A percentile compares a stretch with the other conserved stretches of the same genome.
Evolutionary conservation across 192 early-diverging fungal genomes (phyloP).

Genomic region (Podochytrium sp.): DNA sequence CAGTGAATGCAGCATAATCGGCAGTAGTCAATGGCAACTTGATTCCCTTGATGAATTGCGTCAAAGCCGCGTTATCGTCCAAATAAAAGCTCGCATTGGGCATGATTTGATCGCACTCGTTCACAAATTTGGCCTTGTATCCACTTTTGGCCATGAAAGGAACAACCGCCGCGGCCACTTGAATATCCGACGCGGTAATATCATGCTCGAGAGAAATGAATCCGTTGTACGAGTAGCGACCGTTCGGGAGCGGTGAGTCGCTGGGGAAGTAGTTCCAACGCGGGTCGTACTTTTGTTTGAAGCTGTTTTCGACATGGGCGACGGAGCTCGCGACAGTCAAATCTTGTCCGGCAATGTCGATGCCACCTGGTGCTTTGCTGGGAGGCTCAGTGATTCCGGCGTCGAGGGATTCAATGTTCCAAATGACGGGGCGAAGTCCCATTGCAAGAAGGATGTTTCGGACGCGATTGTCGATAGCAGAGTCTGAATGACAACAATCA

Average conservation of each 20-base stretch:
- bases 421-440: slow-evolving; percentile 52
- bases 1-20: slow-evolving; percentile 12
- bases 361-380: neutral
- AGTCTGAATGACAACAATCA: no score
- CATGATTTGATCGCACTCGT: slow-evolving; percentile 27
- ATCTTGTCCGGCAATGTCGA: neutral
- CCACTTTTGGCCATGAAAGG: neutral
- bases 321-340: neutral
- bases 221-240: slow-evolving; percentile 16
- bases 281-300: slow-evolving; percentile 15
- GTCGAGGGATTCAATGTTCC: slow-evolving; percentile 50
- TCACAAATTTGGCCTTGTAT: slow-evolving; percentile 15
- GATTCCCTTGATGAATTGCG: slow-evolving; percentile 31
- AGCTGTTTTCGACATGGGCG: neutral
- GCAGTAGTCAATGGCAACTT: slow-evolving; percentile 27
- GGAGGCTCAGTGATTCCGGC: neutral
- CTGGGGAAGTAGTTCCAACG: slow-evolving; percentile 26
- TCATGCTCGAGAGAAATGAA: slow-evolving; percentile 37
- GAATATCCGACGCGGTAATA: slow-evolving; percentile 6
- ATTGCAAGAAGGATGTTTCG: slow-evolving; percentile 58
- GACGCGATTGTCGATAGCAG: slow-evolving; percentile 60
- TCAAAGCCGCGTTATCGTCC: slow-evolving; percentile 7
- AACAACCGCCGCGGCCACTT: neutral
- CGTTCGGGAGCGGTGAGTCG: neutral
- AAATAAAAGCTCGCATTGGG: slow-evolving; percentile 16